Evolutionary conservation across 148 eudicot species (phyloP).

Genomic region (Nepenthes mirabilis): DNA sequence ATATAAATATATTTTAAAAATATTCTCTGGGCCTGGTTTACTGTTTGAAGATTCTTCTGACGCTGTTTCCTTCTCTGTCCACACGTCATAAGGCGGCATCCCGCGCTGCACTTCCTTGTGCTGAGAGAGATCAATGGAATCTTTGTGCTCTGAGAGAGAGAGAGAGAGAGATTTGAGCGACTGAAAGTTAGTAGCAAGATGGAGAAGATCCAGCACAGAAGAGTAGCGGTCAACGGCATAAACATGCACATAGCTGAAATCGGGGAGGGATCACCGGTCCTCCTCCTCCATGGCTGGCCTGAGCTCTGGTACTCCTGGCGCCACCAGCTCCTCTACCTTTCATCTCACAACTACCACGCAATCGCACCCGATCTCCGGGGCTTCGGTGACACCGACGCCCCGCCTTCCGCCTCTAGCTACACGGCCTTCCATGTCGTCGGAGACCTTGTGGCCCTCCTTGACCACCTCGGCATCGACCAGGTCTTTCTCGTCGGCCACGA

Average conservation of each 20-base stretch:
- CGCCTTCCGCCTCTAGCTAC: conserved; percentile 19
- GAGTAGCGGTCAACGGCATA: conserved; percentile 25
- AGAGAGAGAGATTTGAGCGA: too few relatives aligned
- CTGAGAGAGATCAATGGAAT: too few relatives aligned
- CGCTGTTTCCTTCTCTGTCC: too few relatives aligned
- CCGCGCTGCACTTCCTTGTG: too few relatives aligned
- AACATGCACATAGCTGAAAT: conserved; percentile 40
- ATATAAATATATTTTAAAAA: too few relatives aligned
- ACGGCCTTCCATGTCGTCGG: conserved; percentile 39
- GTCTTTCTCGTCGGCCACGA: conserved; percentile 53
- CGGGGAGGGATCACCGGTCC: conserved; percentile 15
- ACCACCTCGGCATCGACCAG: conserved; percentile 17
- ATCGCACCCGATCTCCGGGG: conserved; percentile 59
- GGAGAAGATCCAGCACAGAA: conserved; percentile 33
- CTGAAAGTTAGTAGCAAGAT: conserved; percentile 1
- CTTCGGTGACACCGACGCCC: conserved; percentile 41
- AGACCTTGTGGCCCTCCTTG: conserved; percentile 33
- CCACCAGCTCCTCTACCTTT: conserved; percentile 30
- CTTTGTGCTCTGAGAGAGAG: too few relatives aligned
- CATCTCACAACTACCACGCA: conserved; percentile 31
- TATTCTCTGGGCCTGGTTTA: too few relatives aligned
- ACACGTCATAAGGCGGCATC: too few relatives aligned
- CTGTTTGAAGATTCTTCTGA: too few relatives aligned
- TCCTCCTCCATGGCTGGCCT: conserved; percentile 53
- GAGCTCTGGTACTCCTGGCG: conserved; percentile 51